Evolutionary conservation across 169 alveolate species (phyloP).

Genomic region (Fabrea salina): DNA sequence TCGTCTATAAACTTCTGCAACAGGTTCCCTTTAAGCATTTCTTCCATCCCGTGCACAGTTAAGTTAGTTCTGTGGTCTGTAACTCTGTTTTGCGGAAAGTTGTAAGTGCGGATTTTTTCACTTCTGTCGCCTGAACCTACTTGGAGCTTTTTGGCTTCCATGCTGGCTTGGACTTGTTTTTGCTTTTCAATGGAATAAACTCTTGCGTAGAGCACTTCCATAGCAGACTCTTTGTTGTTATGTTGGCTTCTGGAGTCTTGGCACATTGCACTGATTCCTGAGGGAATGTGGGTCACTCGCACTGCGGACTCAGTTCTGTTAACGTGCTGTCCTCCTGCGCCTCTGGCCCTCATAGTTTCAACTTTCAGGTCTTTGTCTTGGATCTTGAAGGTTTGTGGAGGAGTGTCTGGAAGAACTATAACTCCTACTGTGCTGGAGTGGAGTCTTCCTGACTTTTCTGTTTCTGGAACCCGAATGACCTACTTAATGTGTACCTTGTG

Average conservation of each 20-base stretch:
- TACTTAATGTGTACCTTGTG: conserved; percentile 68
- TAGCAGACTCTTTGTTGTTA: conserved; percentile 59
- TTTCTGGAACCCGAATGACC: conserved; percentile 88
- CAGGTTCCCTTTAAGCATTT: conserved; percentile 63
- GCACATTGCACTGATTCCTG: conserved; percentile 82
- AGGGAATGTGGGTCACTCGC: conserved; percentile 90
- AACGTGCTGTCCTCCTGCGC: conserved; percentile 96
- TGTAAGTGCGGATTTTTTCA: conserved; percentile 89
- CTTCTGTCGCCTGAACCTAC: conserved; percentile 84
- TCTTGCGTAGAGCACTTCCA: conserved; percentile 44
- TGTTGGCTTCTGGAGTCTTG: conserved; percentile 68
- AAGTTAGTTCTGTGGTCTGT: conserved; percentile 84
- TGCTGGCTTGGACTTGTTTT: conserved; percentile 33
- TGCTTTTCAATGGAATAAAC: conserved; percentile 43
- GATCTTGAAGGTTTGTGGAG: conserved; percentile 26
- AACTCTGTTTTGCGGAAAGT: conserved; percentile 84
- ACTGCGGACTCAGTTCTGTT: conserved; percentile 93
- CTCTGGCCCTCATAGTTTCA: conserved; percentile 91
- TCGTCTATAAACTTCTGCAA: conserved; percentile 61
- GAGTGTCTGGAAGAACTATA: conserved; percentile 78
- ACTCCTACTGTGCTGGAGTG: conserved; percentile 88
- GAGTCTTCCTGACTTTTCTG: conserved; percentile 81
- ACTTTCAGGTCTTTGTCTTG: conserved; percentile 78
- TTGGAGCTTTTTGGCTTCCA: conserved; percentile 49
- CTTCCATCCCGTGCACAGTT: conserved; percentile 55